Conservation (phyloP, 1,139 yeast species). For the Zhuliangozyma blackwelliae region DNA sequence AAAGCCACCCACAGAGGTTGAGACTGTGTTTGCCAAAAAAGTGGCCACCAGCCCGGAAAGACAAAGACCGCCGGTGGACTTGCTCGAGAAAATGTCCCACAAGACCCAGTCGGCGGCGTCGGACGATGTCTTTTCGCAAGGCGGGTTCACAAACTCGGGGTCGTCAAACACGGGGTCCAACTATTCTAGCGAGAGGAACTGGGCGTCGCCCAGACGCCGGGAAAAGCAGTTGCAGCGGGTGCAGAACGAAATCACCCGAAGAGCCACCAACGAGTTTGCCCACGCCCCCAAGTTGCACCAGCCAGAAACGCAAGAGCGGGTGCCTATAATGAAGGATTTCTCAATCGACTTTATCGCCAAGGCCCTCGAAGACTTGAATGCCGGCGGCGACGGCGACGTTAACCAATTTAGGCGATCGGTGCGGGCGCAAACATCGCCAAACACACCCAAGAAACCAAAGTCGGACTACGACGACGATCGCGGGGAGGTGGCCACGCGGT, state of each 20-base stretch:
- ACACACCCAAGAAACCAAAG: conserved; percentile 12
- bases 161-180: conserved; percentile 23
- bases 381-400: conserved; percentile 61
- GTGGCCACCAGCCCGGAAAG: conserved; percentile 23
- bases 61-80: background rate
- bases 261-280: conserved; percentile 13
- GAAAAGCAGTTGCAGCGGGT: conserved; percentile 32
- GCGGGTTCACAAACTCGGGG: conserved; percentile 20
- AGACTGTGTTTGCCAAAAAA: too few relatives aligned
- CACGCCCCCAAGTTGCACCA: conserved; percentile 3
- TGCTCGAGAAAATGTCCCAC: conserved; percentile 2
- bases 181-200: conserved; percentile 27
- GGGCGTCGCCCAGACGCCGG: conserved; percentile 52
- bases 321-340: conserved; percentile 42
- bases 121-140: conserved; percentile 29
- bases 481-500: conserved; percentile 36
- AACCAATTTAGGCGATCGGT: conserved; percentile 39
- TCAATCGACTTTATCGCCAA: conserved; percentile 50
- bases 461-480: conserved; percentile 35
- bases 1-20: conserved; percentile 17
- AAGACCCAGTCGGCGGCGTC: conserved; percentile 11
- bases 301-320: conserved; percentile 12
- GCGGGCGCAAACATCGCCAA: conserved; percentile 16
- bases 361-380: conserved; percentile 62
- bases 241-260: conserved; percentile 39